phyloP scores from a whole-genome alignment of 441 rosid genomes.

The Breynia disticha region DNA sequence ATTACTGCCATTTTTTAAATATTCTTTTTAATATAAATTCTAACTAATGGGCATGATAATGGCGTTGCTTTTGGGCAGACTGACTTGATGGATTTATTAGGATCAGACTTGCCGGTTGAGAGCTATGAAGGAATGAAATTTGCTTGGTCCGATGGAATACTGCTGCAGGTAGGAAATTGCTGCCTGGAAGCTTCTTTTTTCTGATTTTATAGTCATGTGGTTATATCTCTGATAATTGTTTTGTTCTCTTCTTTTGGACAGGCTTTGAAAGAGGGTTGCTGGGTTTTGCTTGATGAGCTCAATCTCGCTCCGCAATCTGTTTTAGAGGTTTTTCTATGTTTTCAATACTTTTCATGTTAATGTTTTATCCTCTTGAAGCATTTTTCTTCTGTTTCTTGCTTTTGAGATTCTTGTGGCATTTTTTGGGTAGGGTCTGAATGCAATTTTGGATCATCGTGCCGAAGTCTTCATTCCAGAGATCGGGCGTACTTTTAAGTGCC shows the following conservation, averaged over 20 bases:
- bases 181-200: constrained; percentile 8
- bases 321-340: constrained; percentile 48
- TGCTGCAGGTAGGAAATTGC: constrained; percentile 58
- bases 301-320: constrained; percentile 99
- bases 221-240: not conserved
- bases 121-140: constrained; percentile 86
- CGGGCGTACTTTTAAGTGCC: constrained; percentile 72
- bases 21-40: not conserved
- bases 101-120: constrained; percentile 92
- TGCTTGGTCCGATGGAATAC: constrained; percentile 98
- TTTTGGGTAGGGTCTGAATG: constrained; percentile 78
- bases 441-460: constrained; percentile 95
- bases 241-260: constrained; percentile 15
- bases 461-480: constrained; percentile 97
- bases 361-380: not conserved
- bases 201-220: not conserved
- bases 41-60: constrained; percentile 12
- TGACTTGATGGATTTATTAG: constrained; percentile 98
- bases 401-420: constrained; percentile 8
- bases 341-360: constrained; percentile 4
- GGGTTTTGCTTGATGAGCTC: constrained; percentile 98
- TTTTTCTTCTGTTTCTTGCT: constrained; percentile 7
- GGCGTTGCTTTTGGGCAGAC: constrained; percentile 50
- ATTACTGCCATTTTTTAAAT: not conserved
- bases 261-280: constrained; percentile 96